Conservation (phyloP, 306 rosid genomes). For the Betula pendula region DNA sequence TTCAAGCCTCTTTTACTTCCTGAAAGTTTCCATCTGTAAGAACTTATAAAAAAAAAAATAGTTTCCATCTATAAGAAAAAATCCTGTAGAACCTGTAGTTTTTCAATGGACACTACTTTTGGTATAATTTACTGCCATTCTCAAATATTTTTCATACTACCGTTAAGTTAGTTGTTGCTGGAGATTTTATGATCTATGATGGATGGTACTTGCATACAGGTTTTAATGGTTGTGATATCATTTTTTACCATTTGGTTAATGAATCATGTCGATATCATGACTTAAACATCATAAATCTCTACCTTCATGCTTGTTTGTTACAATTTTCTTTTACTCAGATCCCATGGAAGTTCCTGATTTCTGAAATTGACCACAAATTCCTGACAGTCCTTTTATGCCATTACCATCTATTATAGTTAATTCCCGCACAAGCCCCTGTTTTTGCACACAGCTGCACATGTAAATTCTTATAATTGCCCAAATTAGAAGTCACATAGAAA, state of each 20-base stretch:
- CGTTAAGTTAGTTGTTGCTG: neutral
- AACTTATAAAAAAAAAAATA: no score
- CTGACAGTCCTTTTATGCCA: neutral
- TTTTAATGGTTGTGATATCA: neutral
- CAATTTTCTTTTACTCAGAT: no score
- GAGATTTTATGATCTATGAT: neutral
- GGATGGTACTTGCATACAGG: neutral
- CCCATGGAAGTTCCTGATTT: neutral
- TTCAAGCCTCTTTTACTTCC: neutral
- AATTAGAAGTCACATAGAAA: neutral
- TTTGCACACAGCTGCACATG: neutral
- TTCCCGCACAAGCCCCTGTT: neutral
- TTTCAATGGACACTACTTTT: neutral
- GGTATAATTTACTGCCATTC: neutral
- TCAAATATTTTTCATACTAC: neutral
- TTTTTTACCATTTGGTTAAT: neutral
- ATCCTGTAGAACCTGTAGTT: neutral
- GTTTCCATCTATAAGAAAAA: neutral
- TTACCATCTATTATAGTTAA: neutral
- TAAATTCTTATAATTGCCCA: neutral
- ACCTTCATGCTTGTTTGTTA: neutral
- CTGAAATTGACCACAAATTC: neutral
- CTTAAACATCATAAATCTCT: neutral
- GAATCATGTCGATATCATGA: neutral
- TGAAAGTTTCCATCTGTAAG: neutral